A percentile compares a stretch with the other conserved stretches of the same genome.
Conservation (phyloP, 495 filamentous ascomycete species). For the Penicillium canescens region DNA sequence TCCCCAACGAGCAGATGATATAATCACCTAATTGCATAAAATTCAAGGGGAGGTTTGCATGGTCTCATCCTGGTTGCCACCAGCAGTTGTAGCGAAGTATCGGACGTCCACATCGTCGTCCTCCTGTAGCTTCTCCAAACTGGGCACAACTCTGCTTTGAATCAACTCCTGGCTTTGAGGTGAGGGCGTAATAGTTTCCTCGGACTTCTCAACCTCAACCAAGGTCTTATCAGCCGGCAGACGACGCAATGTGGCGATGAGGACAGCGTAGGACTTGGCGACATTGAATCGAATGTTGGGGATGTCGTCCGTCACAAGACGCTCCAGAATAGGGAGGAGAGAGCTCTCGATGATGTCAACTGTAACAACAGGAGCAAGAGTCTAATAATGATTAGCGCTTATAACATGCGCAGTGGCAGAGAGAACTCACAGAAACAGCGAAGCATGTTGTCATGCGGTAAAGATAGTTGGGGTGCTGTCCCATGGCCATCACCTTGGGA, state of each 20-base stretch:
- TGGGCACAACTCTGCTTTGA: conserved; percentile 82
- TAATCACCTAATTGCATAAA: neutral
- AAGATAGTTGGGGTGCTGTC: conserved; percentile 94
- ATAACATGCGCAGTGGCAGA: neutral
- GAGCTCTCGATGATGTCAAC: conserved; percentile 88
- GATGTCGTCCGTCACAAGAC: conserved; percentile 88
- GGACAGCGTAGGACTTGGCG: conserved; percentile 89
- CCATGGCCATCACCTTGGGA: conserved; percentile 98
- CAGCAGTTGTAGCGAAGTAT: conserved; percentile 83
- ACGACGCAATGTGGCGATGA: conserved; percentile 86
- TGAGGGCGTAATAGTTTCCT: conserved; percentile 60
- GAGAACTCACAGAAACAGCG: conserved; percentile 83
- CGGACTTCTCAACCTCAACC: conserved; percentile 76
- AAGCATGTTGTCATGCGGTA: conserved; percentile 99
- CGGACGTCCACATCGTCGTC: conserved; percentile 98
- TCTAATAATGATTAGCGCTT: conserved; percentile 57
- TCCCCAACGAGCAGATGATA: conserved; percentile 15
- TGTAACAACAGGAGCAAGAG: conserved; percentile 87
- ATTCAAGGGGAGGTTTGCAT: conserved; percentile 52
- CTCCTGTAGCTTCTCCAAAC: conserved; percentile 88
- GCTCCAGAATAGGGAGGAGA: conserved; percentile 93
- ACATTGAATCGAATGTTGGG: conserved; percentile 99
- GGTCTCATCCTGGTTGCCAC: conserved; percentile 46
- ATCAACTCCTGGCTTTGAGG: conserved; percentile 79
- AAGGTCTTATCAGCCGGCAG: conserved; percentile 87